A percentile compares a stretch with the other conserved stretches of the same genome.
phyloP scores from a whole-genome alignment of 1,284 basidiomycete genomes.

The Pseudozyma thailandica region DNA sequence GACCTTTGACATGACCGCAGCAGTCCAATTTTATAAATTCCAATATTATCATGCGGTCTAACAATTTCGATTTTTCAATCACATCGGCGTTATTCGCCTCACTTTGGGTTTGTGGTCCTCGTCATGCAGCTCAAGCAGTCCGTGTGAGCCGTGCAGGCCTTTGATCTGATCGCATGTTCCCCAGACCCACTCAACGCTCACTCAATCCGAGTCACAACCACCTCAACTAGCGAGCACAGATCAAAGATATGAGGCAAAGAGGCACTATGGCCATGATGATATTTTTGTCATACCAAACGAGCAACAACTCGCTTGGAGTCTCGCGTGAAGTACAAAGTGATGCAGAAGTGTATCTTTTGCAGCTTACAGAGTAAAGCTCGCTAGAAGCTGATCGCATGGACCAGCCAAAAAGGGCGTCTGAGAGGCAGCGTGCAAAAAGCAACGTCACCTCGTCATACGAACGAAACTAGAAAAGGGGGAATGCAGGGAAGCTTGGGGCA shows the following conservation, averaged over 20 bases:
- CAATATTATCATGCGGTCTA: neutral
- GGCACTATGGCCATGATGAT: slow-evolving; percentile 34
- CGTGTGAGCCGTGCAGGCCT: no score
- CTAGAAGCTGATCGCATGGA: slow-evolving; percentile 16
- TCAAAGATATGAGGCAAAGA: slow-evolving; percentile 12
- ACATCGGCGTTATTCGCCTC: no score
- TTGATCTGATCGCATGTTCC: no score
- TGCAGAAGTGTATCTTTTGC: slow-evolving; percentile 14
- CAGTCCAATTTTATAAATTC: neutral
- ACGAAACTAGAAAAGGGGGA: slow-evolving; percentile 45
- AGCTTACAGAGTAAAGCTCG: slow-evolving; percentile 16
- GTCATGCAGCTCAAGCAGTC: no score
- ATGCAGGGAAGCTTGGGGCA: slow-evolving; percentile 40
- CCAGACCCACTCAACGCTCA: neutral
- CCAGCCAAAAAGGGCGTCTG: slow-evolving; percentile 14
- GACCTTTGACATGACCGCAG: slow-evolving; percentile 38
- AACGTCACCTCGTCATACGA: slow-evolving; percentile 8
- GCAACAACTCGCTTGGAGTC: slow-evolving; percentile 8
- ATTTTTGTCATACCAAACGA: slow-evolving; percentile 26
- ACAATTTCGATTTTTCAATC: no score
- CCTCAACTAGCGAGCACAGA: neutral
- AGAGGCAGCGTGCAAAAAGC: neutral
- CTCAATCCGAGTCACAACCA: neutral
- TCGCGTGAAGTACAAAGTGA: slow-evolving; percentile 18
- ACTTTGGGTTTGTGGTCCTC: no score